Percentiles rank a stretch among this genome's conserved stretches.
These are phyloP conservation scores for Nicotiana obtusifolia DNA, from an alignment of 257 asterid genomes.

Conservation along the genomic window DNA sequence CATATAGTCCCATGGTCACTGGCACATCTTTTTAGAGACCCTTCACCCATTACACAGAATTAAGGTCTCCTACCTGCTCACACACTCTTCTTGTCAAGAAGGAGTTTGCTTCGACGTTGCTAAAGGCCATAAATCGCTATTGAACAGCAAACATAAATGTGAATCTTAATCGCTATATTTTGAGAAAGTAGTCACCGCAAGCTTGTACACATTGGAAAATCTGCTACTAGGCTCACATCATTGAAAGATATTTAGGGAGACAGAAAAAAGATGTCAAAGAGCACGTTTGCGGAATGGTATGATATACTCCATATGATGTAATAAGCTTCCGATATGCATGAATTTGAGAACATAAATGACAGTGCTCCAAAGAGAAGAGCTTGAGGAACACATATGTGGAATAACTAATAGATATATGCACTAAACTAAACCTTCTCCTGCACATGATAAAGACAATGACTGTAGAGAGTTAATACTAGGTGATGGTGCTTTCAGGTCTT, in stretches of 20 bases:
- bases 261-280: not conserved
- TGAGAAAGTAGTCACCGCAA: not conserved
- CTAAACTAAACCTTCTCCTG: not conserved
- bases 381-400: constrained; percentile 4
- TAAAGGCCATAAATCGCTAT: not conserved
- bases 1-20: not conserved
- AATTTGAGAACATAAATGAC: not conserved
- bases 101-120: not conserved
- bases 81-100: not conserved
- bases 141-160: not conserved
- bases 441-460: not conserved
- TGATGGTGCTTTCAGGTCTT: not conserved
- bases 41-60: not conserved
- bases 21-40: not conserved
- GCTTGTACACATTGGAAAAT: not conserved
- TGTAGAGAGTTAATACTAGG: not conserved
- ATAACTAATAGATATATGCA: not conserved
- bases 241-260: not conserved
- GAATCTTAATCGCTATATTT: not conserved
- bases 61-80: not conserved
- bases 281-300: not conserved
- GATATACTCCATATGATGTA: not conserved
- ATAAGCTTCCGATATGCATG: not conserved
- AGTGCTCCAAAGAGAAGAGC: not conserved
- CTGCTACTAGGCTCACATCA: not conserved